Evolutionary conservation across 768 basidiomycete species (phyloP), one percentile per base, ranked within the genome.

Genomic region (Suillus americanus): DNA sequence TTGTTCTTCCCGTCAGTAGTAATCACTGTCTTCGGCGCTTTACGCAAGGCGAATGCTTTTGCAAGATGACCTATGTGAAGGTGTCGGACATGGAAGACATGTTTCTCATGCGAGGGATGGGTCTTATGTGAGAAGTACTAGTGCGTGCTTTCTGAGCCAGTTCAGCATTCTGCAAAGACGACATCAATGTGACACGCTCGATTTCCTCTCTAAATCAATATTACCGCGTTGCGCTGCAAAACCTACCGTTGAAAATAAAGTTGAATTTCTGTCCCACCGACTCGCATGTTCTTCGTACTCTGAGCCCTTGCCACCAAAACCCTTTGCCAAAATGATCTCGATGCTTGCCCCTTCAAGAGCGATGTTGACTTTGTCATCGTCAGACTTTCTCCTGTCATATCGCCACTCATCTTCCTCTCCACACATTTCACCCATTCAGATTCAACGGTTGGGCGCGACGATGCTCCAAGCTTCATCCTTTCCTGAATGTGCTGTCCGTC

Each of bases 401-500:
- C 81, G 2, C 85, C 85, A 45, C 82, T 82, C 38, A 40, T 40
- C 12, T 38, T 14, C 3, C 12, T 4, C 38, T 40, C 38, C 5
- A 95, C 88, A 95, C 95, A 96, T 53, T 86, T 82, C 5, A 96
- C 89, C 97, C 97, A 99, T 54, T 84, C 89, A 18, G 81, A 79
- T 79, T 99, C 97, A n/a, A n/a, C n/a, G n/a, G 68, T 86, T 91
- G 0, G 95, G 95, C 1, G 88, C 81, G 45, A 99, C 88, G 64
- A 99, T 87, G 64, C 89, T 89, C 95, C 95, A 98, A 3, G 95
- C 94, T 75, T 98, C 94, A 66, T 93, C 92, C 69, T 90, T 92
- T 20, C 97, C 97, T 10, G 91, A 95, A 74, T 97, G 93, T 16
- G 97, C 97, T 4, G 97, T 99, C 60, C 97, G 89, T 33, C 97